Evolutionary conservation across 768 basidiomycete genomes (phyloP), one percentile per base, ranked within the genome.

Genomic region (Myochromella boudieri): DNA sequence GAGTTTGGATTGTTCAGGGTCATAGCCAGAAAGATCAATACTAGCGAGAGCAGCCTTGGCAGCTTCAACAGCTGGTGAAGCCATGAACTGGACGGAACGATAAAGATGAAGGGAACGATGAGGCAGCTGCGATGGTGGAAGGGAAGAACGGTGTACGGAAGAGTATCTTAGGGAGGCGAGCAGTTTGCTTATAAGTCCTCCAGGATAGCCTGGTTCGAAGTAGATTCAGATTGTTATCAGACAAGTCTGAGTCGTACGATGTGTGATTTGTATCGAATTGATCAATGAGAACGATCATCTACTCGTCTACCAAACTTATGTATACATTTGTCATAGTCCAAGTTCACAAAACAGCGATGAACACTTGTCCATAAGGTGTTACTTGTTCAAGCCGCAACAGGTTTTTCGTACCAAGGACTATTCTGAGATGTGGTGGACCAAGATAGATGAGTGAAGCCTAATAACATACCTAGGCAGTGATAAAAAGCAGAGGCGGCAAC

Each of bases 1-100:
- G 48, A 99, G 76, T 51, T 86, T 79, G 27, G 92, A 91, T 64
- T 97, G 95, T 59, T 93, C 91, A 9, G 87, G 79, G 63, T 97
- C 95, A 77, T 97, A 97, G 51, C 62, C 76, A 14, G 82, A 81
- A 34, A 95, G 74, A 63, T 94, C 90, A 55, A 95, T 74, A 59
- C 72, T 84, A 9, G 87, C 80, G 52, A 91, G 80, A 34, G 77
- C 75, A 46, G 82, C 76, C 48, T 69, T 72, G 15, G 85, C 84
- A 50, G 85, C 84, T 45, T 68, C 60, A 45, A 82, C 71, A 37
- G 87, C 85, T 49, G 73, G 84, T 37, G 81, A 86, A 38, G 76
- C 55, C 79, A 81, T 82, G 38, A 26, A 38, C 14, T 46, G 48
- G 21, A 42, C 22, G 29, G 21, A 33, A 25, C 18, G 39, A 41